These are phyloP conservation scores for Cinchona pubescens DNA, from an alignment of 257 asterid species.

Conservation along the genomic window DNA sequence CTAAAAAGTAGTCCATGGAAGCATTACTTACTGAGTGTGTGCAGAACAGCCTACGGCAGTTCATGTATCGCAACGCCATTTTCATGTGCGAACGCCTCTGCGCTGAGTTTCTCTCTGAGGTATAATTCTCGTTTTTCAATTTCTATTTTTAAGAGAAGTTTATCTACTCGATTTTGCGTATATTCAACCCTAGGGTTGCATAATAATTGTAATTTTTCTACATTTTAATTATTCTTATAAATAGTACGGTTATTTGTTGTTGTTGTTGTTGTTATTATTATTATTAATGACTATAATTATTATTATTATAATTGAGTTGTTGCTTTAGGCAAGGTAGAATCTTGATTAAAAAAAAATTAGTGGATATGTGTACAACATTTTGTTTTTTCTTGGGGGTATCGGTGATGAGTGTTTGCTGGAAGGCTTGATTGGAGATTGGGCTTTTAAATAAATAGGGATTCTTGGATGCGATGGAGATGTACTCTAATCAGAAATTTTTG, in stretches of 20 bases:
- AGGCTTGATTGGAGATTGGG: background rate
- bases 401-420: background rate
- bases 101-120: slow-evolving; percentile 93
- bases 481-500: background rate
- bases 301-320: background rate
- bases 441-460: background rate
- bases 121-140: slow-evolving; percentile 14
- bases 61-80: slow-evolving; percentile 77
- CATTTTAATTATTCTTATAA: background rate
- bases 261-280: no score
- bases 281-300: no score
- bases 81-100: slow-evolving; percentile 94
- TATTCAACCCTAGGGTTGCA: background rate
- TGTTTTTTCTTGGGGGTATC: background rate
- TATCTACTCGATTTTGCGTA: no score
- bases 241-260: no score
- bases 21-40: slow-evolving; percentile 60
- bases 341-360: background rate
- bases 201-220: background rate
- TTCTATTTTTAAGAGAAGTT: background rate
- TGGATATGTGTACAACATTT: background rate
- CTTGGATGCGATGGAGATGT: background rate
- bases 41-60: slow-evolving; percentile 60
- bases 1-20: slow-evolving; percentile 59
- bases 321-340: background rate